These are phyloP conservation scores for Xylariaceae sp. DNA, from an alignment of 2,329 filamentous ascomycete genomes.

Conservation along the genomic window DNA sequence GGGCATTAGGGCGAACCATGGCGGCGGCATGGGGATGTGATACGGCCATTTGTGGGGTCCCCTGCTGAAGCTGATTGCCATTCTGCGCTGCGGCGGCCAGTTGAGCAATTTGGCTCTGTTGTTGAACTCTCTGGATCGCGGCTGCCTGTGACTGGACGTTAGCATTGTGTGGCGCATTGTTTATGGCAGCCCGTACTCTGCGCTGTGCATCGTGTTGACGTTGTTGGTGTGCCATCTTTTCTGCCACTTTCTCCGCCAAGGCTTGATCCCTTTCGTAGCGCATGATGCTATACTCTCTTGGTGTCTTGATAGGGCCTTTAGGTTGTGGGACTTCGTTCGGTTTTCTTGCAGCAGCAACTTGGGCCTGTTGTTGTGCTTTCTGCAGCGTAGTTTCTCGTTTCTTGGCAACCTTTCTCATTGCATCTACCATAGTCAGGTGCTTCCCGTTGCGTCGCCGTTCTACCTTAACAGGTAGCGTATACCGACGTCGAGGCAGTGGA, in stretches of 20 bases:
- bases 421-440: constrained; percentile 85
- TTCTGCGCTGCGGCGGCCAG: constrained; percentile 41
- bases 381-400: constrained; percentile 83
- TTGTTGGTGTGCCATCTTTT: constrained; percentile 56
- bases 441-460: constrained; percentile 84
- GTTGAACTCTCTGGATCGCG: constrained; percentile 45
- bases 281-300: constrained; percentile 84
- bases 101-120: constrained; percentile 42
- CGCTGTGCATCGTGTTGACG: constrained; percentile 52
- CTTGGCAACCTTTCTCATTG: constrained; percentile 92
- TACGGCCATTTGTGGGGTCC: constrained; percentile 34
- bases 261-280: constrained; percentile 82
- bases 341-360: constrained; percentile 78
- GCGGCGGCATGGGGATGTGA: constrained; percentile 33
- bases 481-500: constrained; percentile 58
- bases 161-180: constrained; percentile 23
- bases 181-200: constrained; percentile 45
- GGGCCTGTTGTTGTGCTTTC: constrained; percentile 81
- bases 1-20: constrained; percentile 41
- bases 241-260: constrained; percentile 57
- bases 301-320: constrained; percentile 64
- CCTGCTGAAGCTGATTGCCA: constrained; percentile 35
- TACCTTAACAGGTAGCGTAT: constrained; percentile 78
- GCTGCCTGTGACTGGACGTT: constrained; percentile 36
- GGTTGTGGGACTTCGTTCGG: constrained; percentile 61